Conservation (phyloP, 257 asterid species). For the Fraxinus excelsior region DNA sequence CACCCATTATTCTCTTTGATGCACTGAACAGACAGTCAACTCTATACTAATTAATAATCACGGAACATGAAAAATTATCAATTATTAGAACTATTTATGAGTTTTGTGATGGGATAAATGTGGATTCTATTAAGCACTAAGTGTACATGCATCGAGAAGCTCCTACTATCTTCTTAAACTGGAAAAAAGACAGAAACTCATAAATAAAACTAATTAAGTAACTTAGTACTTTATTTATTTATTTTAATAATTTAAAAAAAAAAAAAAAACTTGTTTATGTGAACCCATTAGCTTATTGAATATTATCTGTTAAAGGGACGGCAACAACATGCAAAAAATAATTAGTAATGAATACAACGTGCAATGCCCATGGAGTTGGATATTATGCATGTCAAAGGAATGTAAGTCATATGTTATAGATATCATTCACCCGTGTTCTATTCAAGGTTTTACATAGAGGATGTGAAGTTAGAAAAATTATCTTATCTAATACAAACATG, state of each 20-base stretch:
- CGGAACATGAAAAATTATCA: background rate
- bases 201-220: background rate
- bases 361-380: constrained; percentile 14
- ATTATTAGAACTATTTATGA: background rate
- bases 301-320: background rate
- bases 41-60: background rate
- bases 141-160: background rate
- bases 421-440: background rate
- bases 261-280: background rate
- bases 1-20: constrained; percentile 98
- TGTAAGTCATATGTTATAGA: background rate
- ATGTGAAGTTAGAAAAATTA: background rate
- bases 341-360: constrained; percentile 15
- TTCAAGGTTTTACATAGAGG: background rate
- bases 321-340: background rate
- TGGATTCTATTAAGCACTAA: background rate
- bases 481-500: background rate
- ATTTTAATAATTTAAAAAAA: background rate
- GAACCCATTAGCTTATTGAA: background rate
- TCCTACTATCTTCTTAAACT: background rate
- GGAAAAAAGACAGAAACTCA: background rate
- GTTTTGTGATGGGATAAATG: background rate
- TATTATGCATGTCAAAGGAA: background rate
- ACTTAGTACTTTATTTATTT: constrained; percentile 1
- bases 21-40: constrained; percentile 53